phyloP scores from a whole-genome alignment of 768 basidiomycete genomes.

The Tubosaeta sp. region DNA sequence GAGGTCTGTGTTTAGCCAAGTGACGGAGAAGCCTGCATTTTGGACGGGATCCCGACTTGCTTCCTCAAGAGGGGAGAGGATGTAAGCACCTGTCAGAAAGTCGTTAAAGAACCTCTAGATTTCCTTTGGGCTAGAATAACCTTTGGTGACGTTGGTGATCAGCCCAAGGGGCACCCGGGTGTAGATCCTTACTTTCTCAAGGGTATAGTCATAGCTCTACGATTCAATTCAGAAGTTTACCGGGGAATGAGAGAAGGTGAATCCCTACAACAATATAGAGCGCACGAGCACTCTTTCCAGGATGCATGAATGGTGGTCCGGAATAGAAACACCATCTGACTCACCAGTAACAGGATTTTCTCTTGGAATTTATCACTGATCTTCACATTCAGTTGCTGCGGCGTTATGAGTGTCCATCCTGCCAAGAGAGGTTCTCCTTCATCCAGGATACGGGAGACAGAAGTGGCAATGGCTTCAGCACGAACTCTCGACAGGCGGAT shows the following conservation, averaged over 20 bases:
- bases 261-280: constrained; percentile 73
- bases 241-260: background rate
- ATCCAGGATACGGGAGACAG: constrained; percentile 66
- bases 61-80: constrained; percentile 90
- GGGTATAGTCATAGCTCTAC: constrained; percentile 89
- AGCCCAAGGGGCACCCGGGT: constrained; percentile 85
- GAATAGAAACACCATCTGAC: constrained; percentile 26
- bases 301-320: constrained; percentile 1
- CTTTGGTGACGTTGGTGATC: constrained; percentile 74
- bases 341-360: constrained; percentile 83
- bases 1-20: constrained; percentile 71
- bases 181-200: constrained; percentile 88
- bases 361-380: constrained; percentile 86
- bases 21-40: constrained; percentile 83
- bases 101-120: background rate
- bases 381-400: constrained; percentile 68
- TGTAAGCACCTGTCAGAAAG: constrained; percentile 73
- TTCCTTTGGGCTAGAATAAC: constrained; percentile 32
- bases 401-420: constrained; percentile 92
- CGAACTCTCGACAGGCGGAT: constrained; percentile 86
- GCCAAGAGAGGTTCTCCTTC: constrained; percentile 75
- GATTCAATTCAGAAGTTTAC: constrained; percentile 4
- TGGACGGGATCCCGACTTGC: constrained; percentile 82
- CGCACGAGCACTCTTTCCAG: constrained; percentile 39
- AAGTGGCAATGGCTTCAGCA: constrained; percentile 89